These are phyloP conservation scores for Podaxis pistillaris DNA, from an alignment of 768 basidiomycete species.

Conservation along the genomic window DNA sequence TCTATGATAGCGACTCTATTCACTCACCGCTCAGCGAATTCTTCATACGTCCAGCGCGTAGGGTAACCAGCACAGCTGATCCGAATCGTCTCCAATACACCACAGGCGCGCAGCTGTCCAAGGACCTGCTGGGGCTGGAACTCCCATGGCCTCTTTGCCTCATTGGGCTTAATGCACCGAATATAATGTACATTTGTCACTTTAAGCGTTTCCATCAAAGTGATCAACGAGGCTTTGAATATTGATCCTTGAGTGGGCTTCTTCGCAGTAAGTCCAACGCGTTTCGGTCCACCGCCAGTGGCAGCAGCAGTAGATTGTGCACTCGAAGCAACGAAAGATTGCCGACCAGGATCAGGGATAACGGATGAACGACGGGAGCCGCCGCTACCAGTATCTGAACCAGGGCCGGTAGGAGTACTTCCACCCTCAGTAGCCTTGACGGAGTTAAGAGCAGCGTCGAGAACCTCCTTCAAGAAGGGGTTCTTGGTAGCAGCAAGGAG, in stretches of 20 bases:
- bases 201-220: conserved; percentile 95
- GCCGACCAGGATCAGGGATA: conserved; percentile 85
- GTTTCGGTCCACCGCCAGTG: conserved; percentile 49
- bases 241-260: conserved; percentile 99
- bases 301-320: conserved; percentile 29
- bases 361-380: conserved; percentile 80
- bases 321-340: conserved; percentile 59
- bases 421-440: conserved; percentile 65
- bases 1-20: neutral
- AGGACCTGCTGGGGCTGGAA: conserved; percentile 95
- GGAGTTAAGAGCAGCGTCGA: conserved; percentile 84
- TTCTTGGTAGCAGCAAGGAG: conserved; percentile 87
- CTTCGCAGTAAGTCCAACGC: conserved; percentile 63
- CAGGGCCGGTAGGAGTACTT: conserved; percentile 70
- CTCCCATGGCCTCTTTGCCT: conserved; percentile 95
- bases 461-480: conserved; percentile 89
- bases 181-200: conserved; percentile 99
- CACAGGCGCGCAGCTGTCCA: conserved; percentile 93
- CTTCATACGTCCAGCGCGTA: conserved; percentile 96
- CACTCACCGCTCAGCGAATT: conserved; percentile 92
- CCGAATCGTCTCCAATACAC: conserved; percentile 97
- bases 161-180: conserved; percentile 99
- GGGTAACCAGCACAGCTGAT: conserved; percentile 99
- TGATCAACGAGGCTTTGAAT: conserved; percentile 93
- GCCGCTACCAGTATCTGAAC: conserved; percentile 75